Conservation (phyloP, 345 rosid genomes). For the Eucalyptus rudis region DNA sequence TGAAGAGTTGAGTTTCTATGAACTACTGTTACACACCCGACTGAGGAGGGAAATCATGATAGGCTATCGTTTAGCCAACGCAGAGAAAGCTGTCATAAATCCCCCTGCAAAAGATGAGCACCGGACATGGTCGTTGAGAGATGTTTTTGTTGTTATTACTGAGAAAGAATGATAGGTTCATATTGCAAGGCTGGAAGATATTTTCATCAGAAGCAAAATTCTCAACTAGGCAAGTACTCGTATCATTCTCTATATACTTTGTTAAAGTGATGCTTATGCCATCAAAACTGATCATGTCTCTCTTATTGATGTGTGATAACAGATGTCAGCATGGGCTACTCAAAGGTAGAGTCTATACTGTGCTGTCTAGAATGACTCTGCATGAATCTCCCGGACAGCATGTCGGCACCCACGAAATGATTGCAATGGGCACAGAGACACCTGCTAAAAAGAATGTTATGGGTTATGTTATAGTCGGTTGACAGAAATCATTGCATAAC, state of each 20-base stretch:
- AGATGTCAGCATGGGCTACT: not conserved
- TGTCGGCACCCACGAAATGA: not conserved
- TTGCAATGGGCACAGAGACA: not conserved
- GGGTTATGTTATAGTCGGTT: not conserved
- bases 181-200: not conserved
- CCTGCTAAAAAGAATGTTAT: not conserved
- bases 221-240: not conserved
- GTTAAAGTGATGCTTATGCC: not conserved
- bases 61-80: constrained; percentile 38
- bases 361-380: not conserved
- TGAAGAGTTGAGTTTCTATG: constrained; percentile 59
- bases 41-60: constrained; percentile 53
- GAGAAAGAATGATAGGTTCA: constrained; percentile 31
- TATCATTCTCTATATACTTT: not conserved
- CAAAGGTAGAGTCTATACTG: not conserved
- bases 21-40: constrained; percentile 39
- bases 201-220: not conserved
- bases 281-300: not conserved
- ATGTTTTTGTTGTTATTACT: constrained; percentile 47
- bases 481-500: not conserved
- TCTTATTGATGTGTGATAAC: not conserved
- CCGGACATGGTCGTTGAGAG: constrained; percentile 34
- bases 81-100: constrained; percentile 55
- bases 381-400: not conserved
- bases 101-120: constrained; percentile 40